Base-by-base conservation (phyloP, 2,329 filamentous ascomycete genomes). In the Raffaelea ambrosiae region DNA sequence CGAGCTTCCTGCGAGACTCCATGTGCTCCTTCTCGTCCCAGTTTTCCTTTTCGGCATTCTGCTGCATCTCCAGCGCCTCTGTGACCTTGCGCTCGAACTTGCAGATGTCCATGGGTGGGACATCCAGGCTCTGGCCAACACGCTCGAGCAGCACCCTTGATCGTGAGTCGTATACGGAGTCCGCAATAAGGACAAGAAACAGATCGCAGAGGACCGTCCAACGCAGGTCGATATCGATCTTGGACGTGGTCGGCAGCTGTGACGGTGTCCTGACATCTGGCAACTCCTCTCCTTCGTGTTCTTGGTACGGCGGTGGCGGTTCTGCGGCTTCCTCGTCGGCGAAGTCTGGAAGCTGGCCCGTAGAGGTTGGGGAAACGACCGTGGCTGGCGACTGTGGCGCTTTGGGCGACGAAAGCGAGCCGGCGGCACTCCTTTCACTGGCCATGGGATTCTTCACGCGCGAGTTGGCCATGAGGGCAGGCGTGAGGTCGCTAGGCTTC, bases 21-120 rank as follows among this genome's bases (percentile, higher is more conserved):
- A 97, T 88, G 62, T 97, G 89, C 54, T 94, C 88, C 11, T 93
- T 84, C 63, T 98, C 93, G 55, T 96, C 94, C 93, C 93, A 98
- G 54, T 91, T 95, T 66, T 98, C 93, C 59, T 91, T 94, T 53
- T 89, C 86, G 5, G 88, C 88, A 42, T 86, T 83, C 64, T 97
- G 89, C 66, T 97, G 91, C 88, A 98, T 96, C 65, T 98, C 93
- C 20, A 98, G 71, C 1, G 93, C 89, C 65, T 98, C 93, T 8
- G 93, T 96, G 5, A 98, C 88, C 46, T 89, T 84, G 68, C 96
- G 97, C 67, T 98, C 93, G 59, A 98, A 98, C 36, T 88, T 83
- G 65, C 89, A 95, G 49, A 97, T 95, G 55, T 98, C 93, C 47
- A 94, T 72, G 88, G 88, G 95, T 13, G 84, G 77, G 8, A 98